phyloP scores from a whole-genome alignment of 2,329 filamentous ascomycete genomes.

The Trichophyton benhamiae region DNA sequence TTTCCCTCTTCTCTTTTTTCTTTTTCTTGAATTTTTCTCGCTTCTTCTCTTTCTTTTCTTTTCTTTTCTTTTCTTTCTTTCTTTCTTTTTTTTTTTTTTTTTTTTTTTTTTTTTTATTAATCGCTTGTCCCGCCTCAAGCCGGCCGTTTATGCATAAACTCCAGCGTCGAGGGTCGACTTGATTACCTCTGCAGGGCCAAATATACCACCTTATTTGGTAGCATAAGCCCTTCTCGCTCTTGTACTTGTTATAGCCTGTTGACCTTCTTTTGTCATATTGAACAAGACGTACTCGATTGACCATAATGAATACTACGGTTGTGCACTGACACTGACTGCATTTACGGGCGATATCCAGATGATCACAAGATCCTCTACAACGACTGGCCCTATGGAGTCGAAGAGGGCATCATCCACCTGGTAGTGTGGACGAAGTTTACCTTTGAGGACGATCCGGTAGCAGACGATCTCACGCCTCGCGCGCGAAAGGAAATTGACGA shows the following conservation, averaged over 20 bases:
- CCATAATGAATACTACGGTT: too few relatives aligned
- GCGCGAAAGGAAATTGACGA: conserved; percentile 36
- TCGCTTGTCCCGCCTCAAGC: background rate
- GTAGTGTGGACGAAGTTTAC: conserved; percentile 45
- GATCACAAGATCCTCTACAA: conserved; percentile 49
- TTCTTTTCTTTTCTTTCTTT: too few relatives aligned
- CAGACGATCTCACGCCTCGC: conserved; percentile 42
- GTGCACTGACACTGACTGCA: background rate
- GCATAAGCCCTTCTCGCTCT: background rate
- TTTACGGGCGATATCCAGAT: conserved; percentile 3
- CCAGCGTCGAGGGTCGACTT: too few relatives aligned
- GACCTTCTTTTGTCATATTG: too few relatives aligned
- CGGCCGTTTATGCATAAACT: background rate
- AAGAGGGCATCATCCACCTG: conserved; percentile 43
- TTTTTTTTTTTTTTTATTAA: background rate
- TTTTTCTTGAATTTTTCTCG: background rate
- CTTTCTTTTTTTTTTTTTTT: too few relatives aligned
- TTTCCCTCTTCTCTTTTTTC: background rate
- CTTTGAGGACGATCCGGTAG: conserved; percentile 26
- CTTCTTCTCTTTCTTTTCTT: background rate
- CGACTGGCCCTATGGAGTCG: conserved; percentile 53
- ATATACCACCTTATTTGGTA: background rate
- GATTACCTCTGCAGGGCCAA: too few relatives aligned
- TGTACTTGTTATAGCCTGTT: background rate
- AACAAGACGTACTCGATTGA: background rate